Evolutionary conservation across 768 basidiomycete genomes (phyloP).

Genomic region (Termitomyces titanicus): DNA sequence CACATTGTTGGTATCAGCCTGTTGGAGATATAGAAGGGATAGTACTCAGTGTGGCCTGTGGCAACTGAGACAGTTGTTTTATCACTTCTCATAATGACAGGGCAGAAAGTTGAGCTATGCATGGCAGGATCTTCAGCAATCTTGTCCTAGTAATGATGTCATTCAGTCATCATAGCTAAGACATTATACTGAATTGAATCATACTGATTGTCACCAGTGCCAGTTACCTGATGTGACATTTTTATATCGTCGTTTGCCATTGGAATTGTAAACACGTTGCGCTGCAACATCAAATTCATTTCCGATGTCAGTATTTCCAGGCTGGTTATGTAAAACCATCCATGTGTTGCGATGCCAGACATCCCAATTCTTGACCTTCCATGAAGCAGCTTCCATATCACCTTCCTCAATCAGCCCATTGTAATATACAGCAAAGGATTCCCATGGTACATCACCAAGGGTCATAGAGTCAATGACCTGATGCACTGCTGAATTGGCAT

Average conservation of each 20-base stretch:
- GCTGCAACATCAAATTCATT: constrained; percentile 30
- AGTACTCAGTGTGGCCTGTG: constrained; percentile 16
- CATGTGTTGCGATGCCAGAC: constrained; percentile 31
- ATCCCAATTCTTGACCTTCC: constrained; percentile 27
- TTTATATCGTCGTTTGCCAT: constrained; percentile 11
- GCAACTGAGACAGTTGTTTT: constrained; percentile 26
- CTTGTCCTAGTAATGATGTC: constrained; percentile 5
- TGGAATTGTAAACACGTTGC: constrained; percentile 19
- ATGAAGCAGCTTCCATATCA: constrained; percentile 20
- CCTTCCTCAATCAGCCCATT: constrained; percentile 15
- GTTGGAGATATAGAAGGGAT: constrained; percentile 10
- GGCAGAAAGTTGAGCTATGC: constrained; percentile 13
- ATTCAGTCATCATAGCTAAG: neutral
- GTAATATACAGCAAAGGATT: constrained; percentile 26
- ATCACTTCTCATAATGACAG: constrained; percentile 25
- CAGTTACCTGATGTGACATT: constrained; percentile 23
- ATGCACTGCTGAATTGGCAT: constrained; percentile 14
- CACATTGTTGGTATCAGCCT: constrained; percentile 5
- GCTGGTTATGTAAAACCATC: constrained; percentile 21
- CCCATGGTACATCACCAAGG: constrained; percentile 34
- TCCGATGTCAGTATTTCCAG: constrained; percentile 31
- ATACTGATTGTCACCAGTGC: constrained; percentile 23
- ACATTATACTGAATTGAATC: neutral
- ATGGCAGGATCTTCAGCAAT: constrained; percentile 12
- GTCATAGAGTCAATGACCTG: constrained; percentile 30